Evolutionary conservation across 306 rosid genomes (phyloP).

Genomic region (Gleditsia sinensis): DNA sequence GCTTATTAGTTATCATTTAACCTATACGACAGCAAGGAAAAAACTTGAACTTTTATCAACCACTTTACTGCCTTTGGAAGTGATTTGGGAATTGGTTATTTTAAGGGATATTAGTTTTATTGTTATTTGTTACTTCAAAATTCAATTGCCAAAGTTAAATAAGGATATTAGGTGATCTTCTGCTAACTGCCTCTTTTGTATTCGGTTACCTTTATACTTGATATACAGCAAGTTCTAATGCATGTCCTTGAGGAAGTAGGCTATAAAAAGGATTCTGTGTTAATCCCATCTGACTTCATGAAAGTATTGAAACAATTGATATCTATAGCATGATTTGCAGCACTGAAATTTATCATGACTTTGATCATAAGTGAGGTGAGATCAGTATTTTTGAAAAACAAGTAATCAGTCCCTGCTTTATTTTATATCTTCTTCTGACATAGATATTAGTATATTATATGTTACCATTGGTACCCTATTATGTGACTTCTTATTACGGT

Average conservation of each 20-base stretch:
- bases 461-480: not conserved
- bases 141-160: constrained; percentile 20
- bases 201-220: constrained; percentile 24
- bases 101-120: constrained; percentile 21
- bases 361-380: too few species aligned
- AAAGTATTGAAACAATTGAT: constrained; percentile 51
- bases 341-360: constrained; percentile 4
- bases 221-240: constrained; percentile 68
- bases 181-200: constrained; percentile 29
- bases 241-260: constrained; percentile 85
- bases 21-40: not conserved
- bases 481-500: not conserved
- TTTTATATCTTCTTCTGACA: not conserved
- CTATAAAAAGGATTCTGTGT: constrained; percentile 57
- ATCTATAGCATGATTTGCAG: constrained; percentile 33
- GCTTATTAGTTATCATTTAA: not conserved
- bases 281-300: constrained; percentile 66
- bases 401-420: not conserved
- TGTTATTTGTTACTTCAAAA: constrained; percentile 18
- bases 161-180: constrained; percentile 18
- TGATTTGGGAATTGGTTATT: constrained; percentile 16
- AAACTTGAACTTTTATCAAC: not conserved
- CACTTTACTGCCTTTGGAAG: constrained; percentile 9
- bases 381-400: constrained; percentile 10
- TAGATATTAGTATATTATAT: not conserved